Evolutionary conservation across 345 rosid genomes (phyloP).

Genomic region (Cardamine chenopodiifolia): DNA sequence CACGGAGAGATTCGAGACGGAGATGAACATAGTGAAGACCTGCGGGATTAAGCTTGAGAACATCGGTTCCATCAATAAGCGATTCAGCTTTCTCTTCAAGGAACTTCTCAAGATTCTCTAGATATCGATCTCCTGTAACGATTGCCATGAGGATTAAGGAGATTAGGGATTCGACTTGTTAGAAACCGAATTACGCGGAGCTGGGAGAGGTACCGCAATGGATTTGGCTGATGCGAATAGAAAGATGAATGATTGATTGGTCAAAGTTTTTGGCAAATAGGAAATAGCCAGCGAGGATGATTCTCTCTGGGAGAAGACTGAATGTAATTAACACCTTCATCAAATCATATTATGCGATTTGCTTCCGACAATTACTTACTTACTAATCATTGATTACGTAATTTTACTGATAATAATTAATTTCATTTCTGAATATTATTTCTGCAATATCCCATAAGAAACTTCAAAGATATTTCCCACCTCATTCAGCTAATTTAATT

Average conservation of each 20-base stretch:
- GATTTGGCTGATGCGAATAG: constrained; percentile 19
- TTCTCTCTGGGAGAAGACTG: constrained; percentile 22
- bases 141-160: constrained; percentile 57
- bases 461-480: not conserved
- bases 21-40: constrained; percentile 96
- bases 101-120: constrained; percentile 77
- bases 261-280: constrained; percentile 6
- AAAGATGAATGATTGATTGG: constrained; percentile 4
- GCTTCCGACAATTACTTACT: not conserved
- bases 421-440: not conserved
- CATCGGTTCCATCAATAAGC: constrained; percentile 65
- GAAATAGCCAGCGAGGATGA: constrained; percentile 38
- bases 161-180: constrained; percentile 2
- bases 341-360: not conserved
- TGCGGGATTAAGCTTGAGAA: constrained; percentile 87
- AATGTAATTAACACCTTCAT: too few species aligned
- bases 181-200: not conserved
- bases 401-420: not conserved
- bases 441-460: not conserved
- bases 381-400: not conserved
- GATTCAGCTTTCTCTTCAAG: constrained; percentile 74
- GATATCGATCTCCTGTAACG: constrained; percentile 95
- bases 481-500: not conserved
- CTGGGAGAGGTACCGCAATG: constrained; percentile 43
- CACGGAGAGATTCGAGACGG: constrained; percentile 84